A percentile compares a stretch with the other conserved stretches of the same genome.
phyloP scores from a whole-genome alignment of 441 rosid genomes.

The Francoa sonchifolia region DNA sequence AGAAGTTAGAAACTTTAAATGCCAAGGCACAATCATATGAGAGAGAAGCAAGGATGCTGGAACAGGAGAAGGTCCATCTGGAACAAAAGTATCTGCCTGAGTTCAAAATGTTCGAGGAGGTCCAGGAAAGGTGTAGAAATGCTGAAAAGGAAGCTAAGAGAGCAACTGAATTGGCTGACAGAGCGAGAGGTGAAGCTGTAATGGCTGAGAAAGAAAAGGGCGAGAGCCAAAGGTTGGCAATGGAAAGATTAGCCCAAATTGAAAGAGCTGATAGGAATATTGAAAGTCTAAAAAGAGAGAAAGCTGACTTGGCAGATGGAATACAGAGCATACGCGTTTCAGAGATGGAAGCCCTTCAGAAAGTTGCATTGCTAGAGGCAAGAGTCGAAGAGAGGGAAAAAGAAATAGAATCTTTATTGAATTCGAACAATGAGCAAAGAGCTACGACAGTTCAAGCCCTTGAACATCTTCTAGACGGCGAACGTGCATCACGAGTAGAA shows the following conservation, averaged over 20 bases:
- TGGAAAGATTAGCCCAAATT: slow-evolving; percentile 80
- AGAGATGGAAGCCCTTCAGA: slow-evolving; percentile 65
- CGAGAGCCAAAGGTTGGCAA: slow-evolving; percentile 73
- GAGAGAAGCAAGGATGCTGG: slow-evolving; percentile 62
- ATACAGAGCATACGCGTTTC: slow-evolving; percentile 43
- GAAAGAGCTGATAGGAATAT: slow-evolving; percentile 74
- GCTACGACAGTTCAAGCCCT: slow-evolving; percentile 70
- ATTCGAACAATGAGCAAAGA: slow-evolving; percentile 67
- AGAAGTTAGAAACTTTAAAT: slow-evolving; percentile 58
- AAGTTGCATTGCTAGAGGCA: slow-evolving; percentile 56
- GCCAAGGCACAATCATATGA: slow-evolving; percentile 68
- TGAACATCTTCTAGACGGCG: slow-evolving; percentile 65
- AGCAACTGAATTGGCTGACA: slow-evolving; percentile 80
- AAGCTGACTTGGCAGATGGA: slow-evolving; percentile 44
- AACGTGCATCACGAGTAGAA: slow-evolving; percentile 69
- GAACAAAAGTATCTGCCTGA: slow-evolving; percentile 76
- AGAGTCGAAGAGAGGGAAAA: slow-evolving; percentile 91
- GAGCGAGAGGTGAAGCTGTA: slow-evolving; percentile 71
- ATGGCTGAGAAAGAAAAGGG: slow-evolving; percentile 72
- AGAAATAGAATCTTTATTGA: slow-evolving; percentile 73
- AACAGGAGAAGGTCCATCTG: slow-evolving; percentile 77
- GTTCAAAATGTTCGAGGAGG: slow-evolving; percentile 76
- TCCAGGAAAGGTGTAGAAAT: slow-evolving; percentile 60
- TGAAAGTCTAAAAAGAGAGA: slow-evolving; percentile 70
- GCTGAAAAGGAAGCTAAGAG: slow-evolving; percentile 89